A percentile compares a stretch with the other conserved stretches of the same genome.
These are phyloP conservation scores for Ogataea paraovalis DNA, from an alignment of 805 yeast genomes.

Conservation along the genomic window DNA sequence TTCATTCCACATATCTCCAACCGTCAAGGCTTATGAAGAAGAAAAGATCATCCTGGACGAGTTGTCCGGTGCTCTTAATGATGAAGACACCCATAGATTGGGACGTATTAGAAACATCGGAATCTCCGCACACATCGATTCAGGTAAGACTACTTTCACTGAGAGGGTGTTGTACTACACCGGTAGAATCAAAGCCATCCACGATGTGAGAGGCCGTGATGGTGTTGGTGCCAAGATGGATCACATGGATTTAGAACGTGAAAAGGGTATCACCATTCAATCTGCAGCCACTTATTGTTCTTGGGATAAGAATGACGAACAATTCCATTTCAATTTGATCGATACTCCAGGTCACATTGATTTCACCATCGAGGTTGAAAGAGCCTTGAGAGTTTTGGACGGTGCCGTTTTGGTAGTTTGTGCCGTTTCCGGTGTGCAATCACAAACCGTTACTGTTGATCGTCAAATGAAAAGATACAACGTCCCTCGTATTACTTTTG, in stretches of 20 bases:
- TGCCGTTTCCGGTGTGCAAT: constrained; percentile 98
- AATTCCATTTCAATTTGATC: constrained; percentile 87
- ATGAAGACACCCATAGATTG: constrained; percentile 49
- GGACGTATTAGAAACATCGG: constrained; percentile 85
- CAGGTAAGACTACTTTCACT: constrained; percentile 97
- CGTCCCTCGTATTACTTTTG: constrained; percentile 93
- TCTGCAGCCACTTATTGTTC: constrained; percentile 98
- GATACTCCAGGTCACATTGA: constrained; percentile 99
- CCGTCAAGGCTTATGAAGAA: constrained; percentile 54
- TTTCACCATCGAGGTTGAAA: constrained; percentile 96
- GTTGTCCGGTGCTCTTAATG: constrained; percentile 45
- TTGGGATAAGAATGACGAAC: constrained; percentile 72
- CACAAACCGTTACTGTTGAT: constrained; percentile 97
- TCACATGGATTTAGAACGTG: constrained; percentile 97
- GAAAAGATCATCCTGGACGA: constrained; percentile 67
- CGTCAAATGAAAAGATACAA: constrained; percentile 98
- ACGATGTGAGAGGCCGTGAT: constrained; percentile 95
- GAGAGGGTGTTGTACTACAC: constrained; percentile 96
- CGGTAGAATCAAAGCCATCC: constrained; percentile 94
- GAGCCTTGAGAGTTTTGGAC: constrained; percentile 96
- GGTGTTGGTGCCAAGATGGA: constrained; percentile 99
- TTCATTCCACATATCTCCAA: constrained; percentile 31
- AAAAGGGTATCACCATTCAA: constrained; percentile 97
- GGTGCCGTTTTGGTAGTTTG: constrained; percentile 98
- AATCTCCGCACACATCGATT: constrained; percentile 96